Evolutionary conservation across 768 basidiomycete genomes (phyloP).

Genomic region (Mycena leptocephala): DNA sequence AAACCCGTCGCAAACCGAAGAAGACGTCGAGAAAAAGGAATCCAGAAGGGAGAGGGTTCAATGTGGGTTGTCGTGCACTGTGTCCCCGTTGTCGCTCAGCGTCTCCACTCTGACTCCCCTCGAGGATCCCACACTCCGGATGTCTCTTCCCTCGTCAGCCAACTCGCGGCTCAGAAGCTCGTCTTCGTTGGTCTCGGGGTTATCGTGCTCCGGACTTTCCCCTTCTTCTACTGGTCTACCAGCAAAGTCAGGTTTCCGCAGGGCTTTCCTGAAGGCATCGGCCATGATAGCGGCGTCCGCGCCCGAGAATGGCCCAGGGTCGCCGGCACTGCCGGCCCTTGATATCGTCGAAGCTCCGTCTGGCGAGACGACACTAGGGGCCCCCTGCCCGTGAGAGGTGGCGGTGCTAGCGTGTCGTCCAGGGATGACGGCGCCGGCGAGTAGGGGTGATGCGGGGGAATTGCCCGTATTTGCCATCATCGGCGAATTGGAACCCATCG

Average conservation of each 20-base stretch:
- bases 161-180: constrained; percentile 80
- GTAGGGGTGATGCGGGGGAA: constrained; percentile 65
- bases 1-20: constrained; percentile 41
- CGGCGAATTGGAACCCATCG: constrained; percentile 86
- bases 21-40: constrained; percentile 26
- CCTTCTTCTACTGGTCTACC: constrained; percentile 79
- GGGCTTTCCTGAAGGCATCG: constrained; percentile 90
- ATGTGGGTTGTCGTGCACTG: constrained; percentile 57
- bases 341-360: constrained; percentile 86
- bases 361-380: constrained; percentile 66
- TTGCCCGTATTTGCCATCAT: constrained; percentile 82
- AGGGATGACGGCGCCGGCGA: constrained; percentile 51
- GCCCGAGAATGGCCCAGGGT: constrained; percentile 82
- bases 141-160: constrained; percentile 92
- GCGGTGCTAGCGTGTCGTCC: constrained; percentile 51
- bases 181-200: constrained; percentile 51
- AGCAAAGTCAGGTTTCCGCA: constrained; percentile 93
- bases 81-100: constrained; percentile 68
- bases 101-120: constrained; percentile 87
- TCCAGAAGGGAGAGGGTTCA: constrained; percentile 39
- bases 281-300: constrained; percentile 95
- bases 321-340: constrained; percentile 71
- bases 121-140: constrained; percentile 86
- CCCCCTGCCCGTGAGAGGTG: constrained; percentile 48
- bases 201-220: constrained; percentile 69